phyloP scores from a whole-genome alignment of 208 protist species.

The Endotrypanum monterogeii region DNA sequence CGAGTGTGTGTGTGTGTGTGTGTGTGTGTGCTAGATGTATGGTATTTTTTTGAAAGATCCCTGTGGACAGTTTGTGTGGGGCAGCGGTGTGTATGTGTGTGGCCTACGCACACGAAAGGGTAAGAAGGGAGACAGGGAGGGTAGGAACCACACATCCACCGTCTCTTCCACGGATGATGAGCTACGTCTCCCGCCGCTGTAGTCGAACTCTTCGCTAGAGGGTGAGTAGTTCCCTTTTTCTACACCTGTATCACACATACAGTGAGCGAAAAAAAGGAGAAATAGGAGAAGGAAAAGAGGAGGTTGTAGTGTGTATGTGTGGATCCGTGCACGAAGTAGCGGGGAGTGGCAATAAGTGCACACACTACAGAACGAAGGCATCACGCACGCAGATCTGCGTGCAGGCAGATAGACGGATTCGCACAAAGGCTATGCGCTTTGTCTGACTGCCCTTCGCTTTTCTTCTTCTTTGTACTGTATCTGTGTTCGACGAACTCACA shows the following conservation, averaged over 20 bases:
- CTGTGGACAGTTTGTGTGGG: too few relatives aligned
- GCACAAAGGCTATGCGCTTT: neutral
- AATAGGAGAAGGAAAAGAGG: neutral
- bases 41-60: too few relatives aligned
- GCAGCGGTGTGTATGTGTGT: slow-evolving; percentile 8
- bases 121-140: too few relatives aligned
- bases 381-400: neutral
- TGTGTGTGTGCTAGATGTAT: neutral
- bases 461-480: neutral
- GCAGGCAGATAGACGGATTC: neutral
- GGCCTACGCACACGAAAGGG: neutral
- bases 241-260: too few relatives aligned
- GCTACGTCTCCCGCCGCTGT: too few relatives aligned
- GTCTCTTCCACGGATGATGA: neutral
- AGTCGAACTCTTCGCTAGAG: too few relatives aligned
- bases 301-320: neutral
- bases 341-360: neutral
- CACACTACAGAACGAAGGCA: neutral
- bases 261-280: too few relatives aligned
- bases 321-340: neutral
- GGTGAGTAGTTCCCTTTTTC: neutral
- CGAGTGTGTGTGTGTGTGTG: too few relatives aligned
- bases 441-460: neutral
- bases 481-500: neutral
- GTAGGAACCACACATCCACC: neutral